Conservation (phyloP, 2,329 filamentous ascomycete species). For the Epichloe elymi region DNA sequence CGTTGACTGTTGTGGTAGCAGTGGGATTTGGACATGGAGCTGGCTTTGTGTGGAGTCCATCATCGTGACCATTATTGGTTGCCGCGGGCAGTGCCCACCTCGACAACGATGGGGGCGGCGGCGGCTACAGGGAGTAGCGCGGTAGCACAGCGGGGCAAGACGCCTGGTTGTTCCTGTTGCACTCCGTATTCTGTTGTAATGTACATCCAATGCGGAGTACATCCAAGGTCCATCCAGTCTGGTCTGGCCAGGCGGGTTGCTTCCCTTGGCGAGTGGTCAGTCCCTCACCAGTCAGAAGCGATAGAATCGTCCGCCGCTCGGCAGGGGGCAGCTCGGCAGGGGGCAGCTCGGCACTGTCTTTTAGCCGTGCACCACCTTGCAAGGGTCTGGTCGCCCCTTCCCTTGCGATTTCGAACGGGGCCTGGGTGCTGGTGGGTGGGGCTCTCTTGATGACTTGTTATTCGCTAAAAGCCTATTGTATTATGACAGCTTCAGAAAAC, state of each 20-base stretch:
- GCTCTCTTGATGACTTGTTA: too few species aligned
- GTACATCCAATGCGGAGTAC: too few species aligned
- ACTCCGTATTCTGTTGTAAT: background rate
- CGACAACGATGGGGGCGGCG: background rate
- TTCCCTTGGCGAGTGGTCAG: background rate
- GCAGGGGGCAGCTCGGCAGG: too few species aligned
- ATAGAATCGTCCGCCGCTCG: background rate
- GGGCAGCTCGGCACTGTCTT: too few species aligned
- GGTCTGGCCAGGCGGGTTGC: background rate
- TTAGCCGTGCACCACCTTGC: background rate
- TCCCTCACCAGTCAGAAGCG: background rate
- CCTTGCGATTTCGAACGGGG: too few species aligned
- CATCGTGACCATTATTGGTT: conserved; percentile 3
- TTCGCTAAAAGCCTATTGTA: too few species aligned
- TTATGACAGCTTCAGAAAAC: too few species aligned
- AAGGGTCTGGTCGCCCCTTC: background rate
- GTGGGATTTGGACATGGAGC: conserved; percentile 4
- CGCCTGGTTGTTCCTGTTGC: background rate
- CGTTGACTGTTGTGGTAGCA: background rate
- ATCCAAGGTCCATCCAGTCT: background rate
- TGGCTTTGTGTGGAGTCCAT: conserved; percentile 3
- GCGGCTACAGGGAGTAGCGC: background rate
- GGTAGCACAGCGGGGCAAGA: background rate
- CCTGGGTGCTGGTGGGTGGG: too few species aligned
- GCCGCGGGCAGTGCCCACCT: background rate